Base-by-base conservation (phyloP, 2,329 filamentous ascomycete species). In the Fusarium sp. region DNA sequence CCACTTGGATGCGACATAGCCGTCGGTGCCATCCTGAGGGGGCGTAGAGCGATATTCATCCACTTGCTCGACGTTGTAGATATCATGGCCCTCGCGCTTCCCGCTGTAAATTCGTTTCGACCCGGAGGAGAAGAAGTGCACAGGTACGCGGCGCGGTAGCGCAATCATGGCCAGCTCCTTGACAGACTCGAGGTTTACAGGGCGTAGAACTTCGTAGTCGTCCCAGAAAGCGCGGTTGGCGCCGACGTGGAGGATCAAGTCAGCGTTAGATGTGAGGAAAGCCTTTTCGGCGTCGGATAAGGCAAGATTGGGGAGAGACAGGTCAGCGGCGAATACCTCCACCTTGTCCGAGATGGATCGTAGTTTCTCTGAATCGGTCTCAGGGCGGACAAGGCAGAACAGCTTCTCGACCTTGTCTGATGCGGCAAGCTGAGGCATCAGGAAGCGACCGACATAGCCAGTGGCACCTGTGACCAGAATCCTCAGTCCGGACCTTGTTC, bases 141-240 rank as follows among this genome's bases (percentile, higher is more conserved):
- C 4, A 15, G 49, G 49, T 14, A 52, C 41, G 5, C 19, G 15
- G 20, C 26, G 26, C 6, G 15, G 37, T 2, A 30, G 20, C 10
- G 39, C 26, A 17, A 43, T 15, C 5, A 11, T 14, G 11, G 40
- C 39, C 7, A 52, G 49, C 28, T 52, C 37, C 14, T 43, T 52
- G 10, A 15, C 22, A 14, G 49, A 20, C 2, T 17, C 10, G 11
- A 30, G 15, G 15, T 52, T 52, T 6, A 28, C 37, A 13, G 49
- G n/a, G 4, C 20, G 40, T 5, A 43, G 15, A 17, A 30, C 28
- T n/a, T 52, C 49, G 26, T 52, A 52, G 13, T 22, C 30, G 9
- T 52, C 49, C 49, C 49, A 52, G 19, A 52, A 52, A 15, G 49
- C 41, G 15, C 39, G 39, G 7, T 52, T 52, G 5, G 49, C 49